phyloP scores from a whole-genome alignment of 2,329 filamentous ascomycete species.

The Knoxdaviesia proteae region DNA sequence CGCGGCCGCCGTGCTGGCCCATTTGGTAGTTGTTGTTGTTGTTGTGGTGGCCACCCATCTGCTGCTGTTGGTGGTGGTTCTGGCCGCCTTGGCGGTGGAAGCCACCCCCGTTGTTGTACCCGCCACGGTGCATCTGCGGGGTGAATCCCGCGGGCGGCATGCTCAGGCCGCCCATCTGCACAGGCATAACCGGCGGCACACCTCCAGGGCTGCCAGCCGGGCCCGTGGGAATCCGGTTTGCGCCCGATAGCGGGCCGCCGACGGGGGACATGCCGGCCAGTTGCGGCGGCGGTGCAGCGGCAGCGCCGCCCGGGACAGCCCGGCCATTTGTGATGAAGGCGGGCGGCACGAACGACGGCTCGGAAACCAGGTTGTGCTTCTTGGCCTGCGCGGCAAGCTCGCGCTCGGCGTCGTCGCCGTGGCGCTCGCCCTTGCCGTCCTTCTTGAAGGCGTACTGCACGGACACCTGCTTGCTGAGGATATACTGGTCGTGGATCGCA shows the following conservation, averaged over 20 bases:
- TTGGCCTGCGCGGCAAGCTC: slow-evolving; percentile 81
- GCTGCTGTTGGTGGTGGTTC: background rate
- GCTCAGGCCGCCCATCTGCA: slow-evolving; percentile 16
- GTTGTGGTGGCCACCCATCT: background rate
- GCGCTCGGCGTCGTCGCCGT: slow-evolving; percentile 84
- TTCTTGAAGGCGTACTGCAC: slow-evolving; percentile 99
- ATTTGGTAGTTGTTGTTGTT: background rate
- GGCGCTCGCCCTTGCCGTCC: slow-evolving; percentile 88
- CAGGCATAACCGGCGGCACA: slow-evolving; percentile 11
- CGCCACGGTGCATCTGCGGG: slow-evolving; percentile 9
- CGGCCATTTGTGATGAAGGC: slow-evolving; percentile 23
- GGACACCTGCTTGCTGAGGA: slow-evolving; percentile 89
- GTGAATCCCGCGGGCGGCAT: slow-evolving; percentile 16
- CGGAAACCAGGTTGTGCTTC: slow-evolving; percentile 78
- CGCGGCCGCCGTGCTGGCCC: slow-evolving; percentile 4
- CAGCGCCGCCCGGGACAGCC: slow-evolving; percentile 5
- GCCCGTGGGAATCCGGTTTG: slow-evolving; percentile 13
- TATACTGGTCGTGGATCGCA: slow-evolving; percentile 89
- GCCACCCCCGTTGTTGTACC: no score
- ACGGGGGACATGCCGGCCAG: slow-evolving; percentile 6
- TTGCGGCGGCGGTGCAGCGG: slow-evolving; percentile 7
- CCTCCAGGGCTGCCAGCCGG: slow-evolving; percentile 5
- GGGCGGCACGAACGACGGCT: slow-evolving; percentile 57
- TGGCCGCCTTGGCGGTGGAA: background rate
- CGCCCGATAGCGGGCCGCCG: slow-evolving; percentile 12